These are phyloP conservation scores for Triticum monococcum DNA, from an alignment of 176 grass and related monocot species.

Conservation along the genomic window DNA sequence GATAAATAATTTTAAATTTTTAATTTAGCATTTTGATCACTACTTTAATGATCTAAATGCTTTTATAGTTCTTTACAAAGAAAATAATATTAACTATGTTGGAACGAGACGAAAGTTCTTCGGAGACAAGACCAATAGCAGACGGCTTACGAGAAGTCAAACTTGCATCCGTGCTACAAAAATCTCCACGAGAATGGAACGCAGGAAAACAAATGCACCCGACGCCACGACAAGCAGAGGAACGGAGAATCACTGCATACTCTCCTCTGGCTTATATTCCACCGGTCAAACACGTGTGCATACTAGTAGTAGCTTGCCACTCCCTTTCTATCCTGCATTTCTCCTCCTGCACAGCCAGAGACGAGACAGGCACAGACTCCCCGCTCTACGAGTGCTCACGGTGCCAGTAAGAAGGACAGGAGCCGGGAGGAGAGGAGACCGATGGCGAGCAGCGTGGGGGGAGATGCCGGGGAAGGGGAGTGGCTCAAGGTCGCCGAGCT, in stretches of 20 bases:
- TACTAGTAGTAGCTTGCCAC: not conserved
- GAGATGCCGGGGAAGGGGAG: conserved; percentile 35
- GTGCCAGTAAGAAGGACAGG: not conserved
- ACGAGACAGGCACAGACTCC: not conserved
- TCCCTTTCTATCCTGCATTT: too few relatives aligned
- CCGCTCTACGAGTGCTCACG: not conserved
- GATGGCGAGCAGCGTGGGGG: conserved; percentile 11
- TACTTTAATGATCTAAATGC: too few relatives aligned
- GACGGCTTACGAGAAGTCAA: too few relatives aligned
- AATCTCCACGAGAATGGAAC: not conserved
- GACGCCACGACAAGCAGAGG: not conserved
- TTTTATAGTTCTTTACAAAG: too few relatives aligned
- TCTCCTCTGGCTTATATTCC: not conserved
- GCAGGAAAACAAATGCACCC: not conserved
- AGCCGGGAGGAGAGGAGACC: not conserved
- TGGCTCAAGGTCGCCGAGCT: conserved; percentile 49
- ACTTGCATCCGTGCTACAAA: too few relatives aligned
- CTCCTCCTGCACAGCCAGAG: not conserved
- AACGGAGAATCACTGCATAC: not conserved
- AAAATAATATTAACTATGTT: too few relatives aligned
- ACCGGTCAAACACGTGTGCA: not conserved
- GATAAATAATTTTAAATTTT: too few relatives aligned
- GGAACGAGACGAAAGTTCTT: too few relatives aligned
- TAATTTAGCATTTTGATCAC: too few relatives aligned
- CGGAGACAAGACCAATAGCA: too few relatives aligned